A percentile compares a stretch with the other conserved stretches of the same genome.
phyloP scores from a whole-genome alignment of 2,329 filamentous ascomycete species.

The Cordyceps cateniannulata region DNA sequence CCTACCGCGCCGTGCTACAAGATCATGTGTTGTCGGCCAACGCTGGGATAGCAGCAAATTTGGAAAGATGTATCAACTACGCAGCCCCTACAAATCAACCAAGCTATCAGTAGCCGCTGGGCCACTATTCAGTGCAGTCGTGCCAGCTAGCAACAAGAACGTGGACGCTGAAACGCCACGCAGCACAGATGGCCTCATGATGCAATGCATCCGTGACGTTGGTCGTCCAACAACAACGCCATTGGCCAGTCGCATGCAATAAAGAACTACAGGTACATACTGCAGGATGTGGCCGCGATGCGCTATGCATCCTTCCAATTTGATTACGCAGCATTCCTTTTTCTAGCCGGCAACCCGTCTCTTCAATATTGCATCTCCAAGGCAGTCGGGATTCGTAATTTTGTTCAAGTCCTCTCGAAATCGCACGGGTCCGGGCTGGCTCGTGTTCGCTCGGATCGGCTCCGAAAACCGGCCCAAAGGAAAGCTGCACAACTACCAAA shows the following conservation, averaged over 20 bases:
- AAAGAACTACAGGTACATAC: background rate
- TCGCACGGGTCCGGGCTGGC: background rate
- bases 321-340: background rate
- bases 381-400: background rate
- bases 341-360: background rate
- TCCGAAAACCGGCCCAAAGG: background rate
- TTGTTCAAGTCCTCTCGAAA: background rate
- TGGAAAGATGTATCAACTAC: background rate
- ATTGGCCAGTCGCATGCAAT: background rate
- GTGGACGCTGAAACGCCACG: background rate
- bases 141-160: background rate
- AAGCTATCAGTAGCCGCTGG: background rate
- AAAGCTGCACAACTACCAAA: background rate
- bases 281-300: background rate
- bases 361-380: background rate
- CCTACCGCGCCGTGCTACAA: background rate
- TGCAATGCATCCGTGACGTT: background rate
- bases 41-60: background rate
- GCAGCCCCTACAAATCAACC: background rate
- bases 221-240: background rate
- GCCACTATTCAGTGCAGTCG: background rate
- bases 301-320: background rate
- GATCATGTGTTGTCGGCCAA: no score
- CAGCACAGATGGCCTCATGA: background rate
- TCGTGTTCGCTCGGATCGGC: background rate